Conservation (phyloP, 2,329 filamentous ascomycete genomes). For the Penicillium sp. region DNA sequence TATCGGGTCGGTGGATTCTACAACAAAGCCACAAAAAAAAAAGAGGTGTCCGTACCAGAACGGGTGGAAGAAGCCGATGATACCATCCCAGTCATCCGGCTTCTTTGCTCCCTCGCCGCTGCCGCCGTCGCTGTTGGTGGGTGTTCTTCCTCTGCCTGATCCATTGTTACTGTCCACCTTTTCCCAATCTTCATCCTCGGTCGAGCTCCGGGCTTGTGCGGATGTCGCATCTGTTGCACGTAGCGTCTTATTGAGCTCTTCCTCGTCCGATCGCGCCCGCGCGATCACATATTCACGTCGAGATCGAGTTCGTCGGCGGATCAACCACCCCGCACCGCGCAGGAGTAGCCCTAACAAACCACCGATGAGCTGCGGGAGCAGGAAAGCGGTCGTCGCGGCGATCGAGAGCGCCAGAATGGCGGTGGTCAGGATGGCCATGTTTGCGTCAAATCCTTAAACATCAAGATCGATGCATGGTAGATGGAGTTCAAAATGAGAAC, state of each 20-base stretch:
- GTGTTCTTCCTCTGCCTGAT: conserved; percentile 40
- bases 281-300: conserved; percentile 52
- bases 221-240: conserved; percentile 20
- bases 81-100: conserved; percentile 66
- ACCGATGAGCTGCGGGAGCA: conserved; percentile 32
- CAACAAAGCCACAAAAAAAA: conserved; percentile 1
- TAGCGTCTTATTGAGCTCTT: conserved; percentile 26
- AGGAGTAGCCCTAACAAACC: conserved; percentile 32
- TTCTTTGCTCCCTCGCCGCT: conserved; percentile 32
- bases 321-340: conserved; percentile 52
- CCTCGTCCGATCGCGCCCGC: conserved; percentile 42
- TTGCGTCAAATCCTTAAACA: conserved; percentile 11
- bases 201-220: conserved; percentile 17
- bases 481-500: neutral
- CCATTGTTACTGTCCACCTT: conserved; percentile 55
- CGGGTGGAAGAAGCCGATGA: conserved; percentile 95
- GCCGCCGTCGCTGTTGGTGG: conserved; percentile 42
- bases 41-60: conserved; percentile 65
- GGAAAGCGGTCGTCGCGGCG: conserved; percentile 28
- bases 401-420: conserved; percentile 28
- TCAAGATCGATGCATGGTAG: conserved; percentile 18
- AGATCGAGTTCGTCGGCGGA: conserved; percentile 59
- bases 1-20: conserved; percentile 4
- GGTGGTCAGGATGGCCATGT: conserved; percentile 32
- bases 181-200: conserved; percentile 63